Percentiles rank a stretch among this genome's conserved stretches.
These are phyloP conservation scores for Diplosphaera chodatii DNA, from an alignment of 139 green algal species.

Conservation along the genomic window DNA sequence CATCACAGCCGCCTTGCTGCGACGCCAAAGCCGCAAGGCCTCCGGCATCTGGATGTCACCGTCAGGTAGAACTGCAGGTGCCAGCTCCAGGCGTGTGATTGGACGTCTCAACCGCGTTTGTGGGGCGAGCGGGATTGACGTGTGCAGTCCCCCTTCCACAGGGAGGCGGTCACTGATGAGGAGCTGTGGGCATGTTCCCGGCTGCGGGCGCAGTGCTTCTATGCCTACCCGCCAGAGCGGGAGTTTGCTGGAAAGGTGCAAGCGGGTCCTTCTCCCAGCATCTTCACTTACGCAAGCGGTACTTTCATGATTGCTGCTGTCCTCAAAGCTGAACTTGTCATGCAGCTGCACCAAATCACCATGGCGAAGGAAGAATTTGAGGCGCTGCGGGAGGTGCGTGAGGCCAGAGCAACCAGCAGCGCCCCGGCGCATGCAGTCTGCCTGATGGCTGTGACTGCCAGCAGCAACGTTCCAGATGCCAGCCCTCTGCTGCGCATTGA, in stretches of 20 bases:
- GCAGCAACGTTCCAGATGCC: not conserved
- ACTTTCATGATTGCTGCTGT: too few relatives aligned
- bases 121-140: too few relatives aligned
- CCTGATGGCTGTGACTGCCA: slow-evolving; percentile 16
- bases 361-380: slow-evolving; percentile 36
- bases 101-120: too few relatives aligned
- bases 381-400: slow-evolving; percentile 16
- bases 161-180: slow-evolving; percentile 20
- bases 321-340: not conserved
- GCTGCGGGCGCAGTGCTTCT: slow-evolving; percentile 40
- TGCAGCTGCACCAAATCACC: slow-evolving; percentile 43
- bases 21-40: not conserved
- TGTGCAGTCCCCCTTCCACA: too few relatives aligned
- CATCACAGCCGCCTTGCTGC: not conserved
- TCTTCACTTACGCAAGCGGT: too few relatives aligned
- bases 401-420: not conserved
- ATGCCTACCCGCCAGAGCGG: slow-evolving; percentile 44
- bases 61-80: not conserved
- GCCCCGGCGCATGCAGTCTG: not conserved
- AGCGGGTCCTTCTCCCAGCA: too few relatives aligned
- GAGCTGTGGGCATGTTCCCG: slow-evolving; percentile 29
- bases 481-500: not conserved
- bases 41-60: not conserved
- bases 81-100: too few relatives aligned
- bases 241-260: slow-evolving; percentile 42